Evolutionary conservation across 495 filamentous ascomycete genomes (phyloP).

Genomic region (Parmelia sp.): DNA sequence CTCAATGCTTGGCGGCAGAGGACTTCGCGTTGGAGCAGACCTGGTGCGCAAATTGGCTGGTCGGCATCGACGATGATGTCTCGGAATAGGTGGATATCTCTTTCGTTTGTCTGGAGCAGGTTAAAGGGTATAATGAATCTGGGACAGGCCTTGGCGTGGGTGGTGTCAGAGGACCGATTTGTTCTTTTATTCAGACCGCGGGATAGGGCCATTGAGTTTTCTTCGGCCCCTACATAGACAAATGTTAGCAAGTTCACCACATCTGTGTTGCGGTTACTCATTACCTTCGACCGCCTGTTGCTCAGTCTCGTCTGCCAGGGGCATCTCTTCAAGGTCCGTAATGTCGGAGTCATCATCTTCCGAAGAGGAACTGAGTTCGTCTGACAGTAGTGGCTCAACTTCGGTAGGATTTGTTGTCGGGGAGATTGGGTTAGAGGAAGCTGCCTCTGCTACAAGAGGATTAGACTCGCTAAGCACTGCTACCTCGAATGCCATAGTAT

Average conservation of each 20-base stretch:
- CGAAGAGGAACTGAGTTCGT: background rate
- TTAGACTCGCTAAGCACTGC: background rate
- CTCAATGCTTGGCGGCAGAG: slow-evolving; percentile 44
- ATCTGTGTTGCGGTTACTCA: background rate
- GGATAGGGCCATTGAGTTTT: background rate
- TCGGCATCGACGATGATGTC: slow-evolving; percentile 1
- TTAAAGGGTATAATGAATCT: slow-evolving; percentile 30
- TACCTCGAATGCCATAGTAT: slow-evolving; percentile 3
- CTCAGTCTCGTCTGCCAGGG: background rate
- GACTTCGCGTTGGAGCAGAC: slow-evolving; percentile 31
- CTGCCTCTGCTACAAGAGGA: background rate
- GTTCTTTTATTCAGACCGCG: background rate
- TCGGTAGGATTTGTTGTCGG: background rate
- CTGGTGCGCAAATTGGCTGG: background rate
- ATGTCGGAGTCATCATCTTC: background rate
- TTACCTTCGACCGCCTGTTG: background rate
- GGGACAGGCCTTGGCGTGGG: background rate
- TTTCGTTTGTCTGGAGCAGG: slow-evolving; percentile 9
- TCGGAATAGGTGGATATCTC: slow-evolving; percentile 24
- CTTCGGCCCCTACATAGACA: background rate
- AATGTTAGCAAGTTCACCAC: background rate
- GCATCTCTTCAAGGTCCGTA: background rate
- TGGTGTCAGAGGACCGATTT: background rate
- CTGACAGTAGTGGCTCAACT: background rate
- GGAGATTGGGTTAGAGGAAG: background rate